Conservation (phyloP, 306 rosid genomes). For the Argentina anserina region DNA sequence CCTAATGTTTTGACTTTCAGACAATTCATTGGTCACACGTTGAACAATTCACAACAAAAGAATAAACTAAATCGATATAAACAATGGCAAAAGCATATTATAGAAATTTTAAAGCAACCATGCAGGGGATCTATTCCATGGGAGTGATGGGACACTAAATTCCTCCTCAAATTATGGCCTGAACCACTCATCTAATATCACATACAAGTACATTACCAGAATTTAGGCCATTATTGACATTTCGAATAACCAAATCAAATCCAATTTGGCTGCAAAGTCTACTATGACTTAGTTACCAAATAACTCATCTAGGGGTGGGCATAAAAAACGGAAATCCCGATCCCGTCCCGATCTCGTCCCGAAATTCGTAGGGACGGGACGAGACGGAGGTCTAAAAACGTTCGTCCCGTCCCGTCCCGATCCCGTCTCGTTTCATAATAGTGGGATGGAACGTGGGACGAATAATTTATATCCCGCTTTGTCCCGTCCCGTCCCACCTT, state of each 20-base stretch:
- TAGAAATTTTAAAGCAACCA: background rate
- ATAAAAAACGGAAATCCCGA: too few species aligned
- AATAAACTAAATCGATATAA: background rate
- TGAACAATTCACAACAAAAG: slow-evolving; percentile 24
- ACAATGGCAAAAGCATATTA: background rate
- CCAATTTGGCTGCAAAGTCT: slow-evolving; percentile 2
- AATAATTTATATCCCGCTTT: too few species aligned
- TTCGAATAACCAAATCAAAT: background rate
- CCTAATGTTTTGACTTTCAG: slow-evolving; percentile 39
- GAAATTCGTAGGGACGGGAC: too few species aligned
- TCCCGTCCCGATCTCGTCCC: too few species aligned
- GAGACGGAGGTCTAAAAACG: too few species aligned
- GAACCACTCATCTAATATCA: background rate
- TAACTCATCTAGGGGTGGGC: too few species aligned
- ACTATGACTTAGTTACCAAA: background rate
- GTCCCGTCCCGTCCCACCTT: too few species aligned
- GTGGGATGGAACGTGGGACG: too few species aligned
- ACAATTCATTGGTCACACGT: slow-evolving; percentile 20
- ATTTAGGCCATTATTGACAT: slow-evolving; percentile 1
- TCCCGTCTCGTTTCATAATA: too few species aligned
- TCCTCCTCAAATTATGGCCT: slow-evolving; percentile 19
- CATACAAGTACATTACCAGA: slow-evolving; percentile 5
- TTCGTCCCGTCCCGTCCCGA: too few species aligned
- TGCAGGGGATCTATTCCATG: slow-evolving; percentile 14
- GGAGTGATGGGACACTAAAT: slow-evolving; percentile 9